These are phyloP conservation scores for Fusarium penzigii DNA, from an alignment of 2,329 filamentous ascomycete genomes.

Conservation along the genomic window DNA sequence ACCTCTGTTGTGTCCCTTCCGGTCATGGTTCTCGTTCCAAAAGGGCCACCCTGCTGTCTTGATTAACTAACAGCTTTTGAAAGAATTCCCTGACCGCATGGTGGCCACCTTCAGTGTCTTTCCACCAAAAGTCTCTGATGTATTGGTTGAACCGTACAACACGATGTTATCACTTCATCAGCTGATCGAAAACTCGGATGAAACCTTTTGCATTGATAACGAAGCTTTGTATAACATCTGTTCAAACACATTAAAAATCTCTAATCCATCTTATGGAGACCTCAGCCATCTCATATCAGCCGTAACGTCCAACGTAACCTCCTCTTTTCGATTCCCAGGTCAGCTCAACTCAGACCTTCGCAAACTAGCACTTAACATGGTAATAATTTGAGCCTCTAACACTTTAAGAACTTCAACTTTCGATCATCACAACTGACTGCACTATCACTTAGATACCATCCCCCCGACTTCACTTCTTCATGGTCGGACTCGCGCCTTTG, in stretches of 20 bases:
- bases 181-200: slow-evolving; percentile 99
- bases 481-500: slow-evolving; percentile 98
- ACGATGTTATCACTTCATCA: slow-evolving; percentile 98
- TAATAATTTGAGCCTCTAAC: slow-evolving; percentile 37
- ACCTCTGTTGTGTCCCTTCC: too few relatives aligned
- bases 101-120: slow-evolving; percentile 99
- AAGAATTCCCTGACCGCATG: slow-evolving; percentile 98
- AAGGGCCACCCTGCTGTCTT: too few relatives aligned
- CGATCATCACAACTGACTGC: too few relatives aligned
- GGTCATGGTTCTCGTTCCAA: too few relatives aligned
- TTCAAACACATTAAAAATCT: slow-evolving; percentile 99
- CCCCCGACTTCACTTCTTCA: slow-evolving; percentile 99
- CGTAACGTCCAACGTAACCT: slow-evolving; percentile 99
- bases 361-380: slow-evolving; percentile 99
- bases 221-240: slow-evolving; percentile 99
- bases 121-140: slow-evolving; percentile 99
- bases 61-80: too few relatives aligned
- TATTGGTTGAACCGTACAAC: slow-evolving; percentile 99
- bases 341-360: slow-evolving; percentile 99
- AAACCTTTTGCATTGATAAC: slow-evolving; percentile 99
- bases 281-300: slow-evolving; percentile 99
- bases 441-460: slow-evolving; percentile 60
- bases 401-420: too few relatives aligned
- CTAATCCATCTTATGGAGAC: slow-evolving; percentile 97
- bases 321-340: slow-evolving; percentile 97